Evolutionary conservation across 2,329 filamentous ascomycete genomes (phyloP), one percentile per base, ranked within the genome.

Genomic region (Cyphellophora attinorum): DNA sequence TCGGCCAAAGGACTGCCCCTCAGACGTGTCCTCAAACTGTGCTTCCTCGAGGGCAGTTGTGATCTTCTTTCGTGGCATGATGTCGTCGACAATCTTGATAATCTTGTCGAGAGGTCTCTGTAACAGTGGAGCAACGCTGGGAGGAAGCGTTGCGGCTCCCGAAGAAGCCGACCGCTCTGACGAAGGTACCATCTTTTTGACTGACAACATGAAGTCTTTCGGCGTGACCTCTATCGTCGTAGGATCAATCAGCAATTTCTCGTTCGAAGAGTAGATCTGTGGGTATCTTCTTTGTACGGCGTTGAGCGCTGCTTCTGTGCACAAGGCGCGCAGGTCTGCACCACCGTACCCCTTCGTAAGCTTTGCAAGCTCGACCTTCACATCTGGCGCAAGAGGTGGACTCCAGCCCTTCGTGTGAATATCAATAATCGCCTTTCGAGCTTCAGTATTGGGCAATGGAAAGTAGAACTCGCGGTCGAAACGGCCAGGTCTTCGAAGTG

Each of bases 391-490:
- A 16, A 98, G 67, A 2, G 74, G 69, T 8, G 77, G 77, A 13
- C 88, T 83, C 91, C 91, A 98, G 43, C 85, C 85, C 54, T 82
- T 81, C 5, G 91, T 98, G 56, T 98, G 86, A 39, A 98, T 98
- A 44, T 95, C 81, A 39, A 98, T 72, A 50, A 98, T 98, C 4
- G 85, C 73, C 44, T 82, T 80, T 41, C 91, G 77, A 14, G 77
- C 86, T 25, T 82, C 76, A 3, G 79, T 68, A 48, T 89, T 84
- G 1, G 91, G 91, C 19, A 98, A 67, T 1, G 91, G 88, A 54
- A 98, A 98, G 63, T 96, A 96, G 51, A 98, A 98, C 58, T 98
- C 93, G 57, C 91, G 73, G 55, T 98, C 91, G 53, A 98, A 98
- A 33, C 91, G 81, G 28, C 91, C 93, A 13, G 91, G 89, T 33